Evolutionary conservation across 164 flowering plant genomes (phyloP).

Genomic region (Hamamelis virginiana): DNA sequence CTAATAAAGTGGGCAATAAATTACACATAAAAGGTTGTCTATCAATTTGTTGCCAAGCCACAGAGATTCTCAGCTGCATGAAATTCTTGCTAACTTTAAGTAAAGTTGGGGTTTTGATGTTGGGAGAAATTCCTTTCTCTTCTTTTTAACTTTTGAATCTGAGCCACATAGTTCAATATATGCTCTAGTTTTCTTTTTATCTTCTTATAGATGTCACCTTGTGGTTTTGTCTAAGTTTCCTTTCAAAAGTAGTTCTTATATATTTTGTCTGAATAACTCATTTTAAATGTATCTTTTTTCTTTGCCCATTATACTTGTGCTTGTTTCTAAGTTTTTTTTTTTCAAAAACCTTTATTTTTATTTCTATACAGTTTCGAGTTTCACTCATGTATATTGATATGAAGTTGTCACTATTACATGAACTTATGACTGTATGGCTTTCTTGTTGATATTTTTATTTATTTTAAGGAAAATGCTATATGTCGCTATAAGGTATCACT

Average conservation of each 20-base stretch:
- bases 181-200: neutral
- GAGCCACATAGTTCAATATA: neutral
- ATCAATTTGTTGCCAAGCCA: neutral
- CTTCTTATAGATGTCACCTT: neutral
- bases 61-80: neutral
- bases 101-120: neutral
- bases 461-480: too few relatives aligned
- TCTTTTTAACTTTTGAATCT: neutral
- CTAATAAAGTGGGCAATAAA: neutral
- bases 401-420: too few relatives aligned
- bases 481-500: too few relatives aligned
- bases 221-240: neutral
- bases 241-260: neutral
- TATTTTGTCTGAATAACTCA: too few relatives aligned
- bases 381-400: neutral
- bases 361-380: neutral
- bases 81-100: neutral
- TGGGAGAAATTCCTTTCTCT: neutral
- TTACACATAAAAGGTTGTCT: too few relatives aligned
- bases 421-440: too few relatives aligned
- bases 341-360: too few relatives aligned
- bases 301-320: neutral
- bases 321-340: neutral
- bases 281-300: too few relatives aligned
- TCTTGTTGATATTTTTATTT: too few relatives aligned